phyloP scores from a whole-genome alignment of 345 rosid genomes.

The Dimocarpus longan region DNA sequence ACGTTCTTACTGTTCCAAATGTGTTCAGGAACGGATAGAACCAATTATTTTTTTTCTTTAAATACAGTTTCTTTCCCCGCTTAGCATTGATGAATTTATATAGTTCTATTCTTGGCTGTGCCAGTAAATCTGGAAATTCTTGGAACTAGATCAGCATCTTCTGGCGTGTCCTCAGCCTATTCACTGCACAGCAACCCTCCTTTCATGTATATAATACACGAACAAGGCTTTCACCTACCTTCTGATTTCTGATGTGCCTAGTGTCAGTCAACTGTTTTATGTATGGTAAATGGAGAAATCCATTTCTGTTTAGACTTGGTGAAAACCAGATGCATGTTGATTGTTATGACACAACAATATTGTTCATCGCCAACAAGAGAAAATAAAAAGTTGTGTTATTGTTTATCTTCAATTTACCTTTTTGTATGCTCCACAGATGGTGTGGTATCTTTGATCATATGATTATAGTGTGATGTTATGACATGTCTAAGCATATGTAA shows the following conservation, averaged over 20 bases:
- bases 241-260: not conserved
- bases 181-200: not conserved
- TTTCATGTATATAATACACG: not conserved
- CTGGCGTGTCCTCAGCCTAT: not conserved
- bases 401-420: too few relatives aligned
- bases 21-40: not conserved
- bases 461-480: too few relatives aligned
- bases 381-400: not conserved
- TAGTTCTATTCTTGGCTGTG: not conserved
- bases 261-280: not conserved
- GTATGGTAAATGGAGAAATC: not conserved
- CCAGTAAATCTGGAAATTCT: not conserved
- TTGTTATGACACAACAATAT: not conserved
- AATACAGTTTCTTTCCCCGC: not conserved
- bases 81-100: not conserved
- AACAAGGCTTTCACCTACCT: not conserved
- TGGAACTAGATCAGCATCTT: slow-evolving; percentile 1
- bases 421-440: too few relatives aligned
- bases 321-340: not conserved
- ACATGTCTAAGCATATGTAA: too few relatives aligned
- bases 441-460: too few relatives aligned
- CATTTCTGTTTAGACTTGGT: not conserved
- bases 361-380: not conserved
- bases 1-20: not conserved
- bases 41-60: not conserved